Conservation (phyloP, 305 asterid species). For the Nicotiana rustica region DNA sequence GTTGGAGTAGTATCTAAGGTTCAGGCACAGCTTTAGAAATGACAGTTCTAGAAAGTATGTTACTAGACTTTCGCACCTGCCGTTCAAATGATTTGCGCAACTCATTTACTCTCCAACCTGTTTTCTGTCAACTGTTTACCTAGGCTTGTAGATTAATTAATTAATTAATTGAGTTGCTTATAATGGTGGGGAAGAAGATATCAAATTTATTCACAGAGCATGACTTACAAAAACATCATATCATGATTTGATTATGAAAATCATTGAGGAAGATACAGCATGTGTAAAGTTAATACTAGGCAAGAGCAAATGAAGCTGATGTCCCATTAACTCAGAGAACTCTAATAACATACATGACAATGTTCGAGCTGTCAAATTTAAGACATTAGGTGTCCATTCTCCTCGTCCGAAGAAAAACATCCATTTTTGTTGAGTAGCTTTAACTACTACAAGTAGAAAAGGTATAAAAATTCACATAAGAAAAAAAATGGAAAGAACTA, state of each 20-base stretch:
- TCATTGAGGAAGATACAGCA: not conserved
- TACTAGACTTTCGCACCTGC: not conserved
- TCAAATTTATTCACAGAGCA: not conserved
- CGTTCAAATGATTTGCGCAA: not conserved
- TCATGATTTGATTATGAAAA: not conserved
- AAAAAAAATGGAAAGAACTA: not conserved
- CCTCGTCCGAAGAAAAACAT: not conserved
- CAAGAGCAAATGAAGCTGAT: not conserved
- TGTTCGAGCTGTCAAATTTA: not conserved
- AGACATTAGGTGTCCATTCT: not conserved
- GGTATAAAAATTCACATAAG: not conserved
- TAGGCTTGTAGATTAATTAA: not conserved
- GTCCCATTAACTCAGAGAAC: not conserved
- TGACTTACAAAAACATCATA: not conserved
- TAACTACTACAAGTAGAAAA: not conserved
- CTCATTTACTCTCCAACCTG: not conserved
- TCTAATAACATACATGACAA: not conserved
- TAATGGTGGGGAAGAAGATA: no score
- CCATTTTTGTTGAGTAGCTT: not conserved
- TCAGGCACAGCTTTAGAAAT: not conserved
- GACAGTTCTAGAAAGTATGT: not conserved
- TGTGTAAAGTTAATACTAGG: not conserved
- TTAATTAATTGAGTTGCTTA: not conserved
- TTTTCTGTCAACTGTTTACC: not conserved
- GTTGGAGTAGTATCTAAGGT: not conserved